These are phyloP conservation scores for Pythium biforme DNA, from an alignment of 352 stramenopile genomes.

Conservation along the genomic window DNA sequence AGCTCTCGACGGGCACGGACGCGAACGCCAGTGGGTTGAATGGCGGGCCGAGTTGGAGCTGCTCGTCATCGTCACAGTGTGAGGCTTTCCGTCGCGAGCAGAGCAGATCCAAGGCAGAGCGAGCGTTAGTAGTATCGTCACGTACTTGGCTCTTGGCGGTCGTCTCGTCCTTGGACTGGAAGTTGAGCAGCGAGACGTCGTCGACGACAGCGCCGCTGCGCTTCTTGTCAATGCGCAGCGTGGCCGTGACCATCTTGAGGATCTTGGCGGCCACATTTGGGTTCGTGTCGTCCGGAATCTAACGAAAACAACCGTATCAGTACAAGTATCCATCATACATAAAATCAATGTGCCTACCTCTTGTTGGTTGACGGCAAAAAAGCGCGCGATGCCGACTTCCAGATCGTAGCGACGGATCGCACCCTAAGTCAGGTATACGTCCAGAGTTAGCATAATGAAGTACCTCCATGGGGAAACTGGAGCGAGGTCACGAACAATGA, in stretches of 20 bases:
- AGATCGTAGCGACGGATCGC: constrained; percentile 73
- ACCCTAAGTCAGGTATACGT: constrained; percentile 21
- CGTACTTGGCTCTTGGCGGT: constrained; percentile 48
- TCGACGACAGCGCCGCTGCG: constrained; percentile 49
- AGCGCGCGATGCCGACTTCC: constrained; percentile 72
- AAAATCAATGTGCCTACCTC: constrained; percentile 27
- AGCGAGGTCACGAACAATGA: constrained; percentile 43
- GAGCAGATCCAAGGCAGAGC: constrained; percentile 13
- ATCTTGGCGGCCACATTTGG: constrained; percentile 64
- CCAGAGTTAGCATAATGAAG: not conserved
- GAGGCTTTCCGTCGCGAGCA: constrained; percentile 13
- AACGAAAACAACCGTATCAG: not conserved
- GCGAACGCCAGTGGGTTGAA: constrained; percentile 64
- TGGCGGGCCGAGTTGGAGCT: constrained; percentile 69
- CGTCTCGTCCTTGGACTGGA: constrained; percentile 50
- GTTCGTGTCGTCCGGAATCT: constrained; percentile 65
- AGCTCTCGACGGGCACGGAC: constrained; percentile 73
- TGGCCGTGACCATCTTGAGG: constrained; percentile 70
- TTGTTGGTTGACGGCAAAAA: constrained; percentile 64
- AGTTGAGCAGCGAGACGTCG: constrained; percentile 71
- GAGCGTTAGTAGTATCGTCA: constrained; percentile 7
- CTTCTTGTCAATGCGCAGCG: constrained; percentile 68
- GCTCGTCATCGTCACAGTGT: constrained; percentile 20
- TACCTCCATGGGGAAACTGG: not conserved
- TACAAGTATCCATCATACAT: no score